A percentile compares a stretch with the other conserved stretches of the same genome.
These are phyloP conservation scores for Cystobasidium slooffiae DNA, from an alignment of 1,284 basidiomycete genomes.

Conservation along the genomic window DNA sequence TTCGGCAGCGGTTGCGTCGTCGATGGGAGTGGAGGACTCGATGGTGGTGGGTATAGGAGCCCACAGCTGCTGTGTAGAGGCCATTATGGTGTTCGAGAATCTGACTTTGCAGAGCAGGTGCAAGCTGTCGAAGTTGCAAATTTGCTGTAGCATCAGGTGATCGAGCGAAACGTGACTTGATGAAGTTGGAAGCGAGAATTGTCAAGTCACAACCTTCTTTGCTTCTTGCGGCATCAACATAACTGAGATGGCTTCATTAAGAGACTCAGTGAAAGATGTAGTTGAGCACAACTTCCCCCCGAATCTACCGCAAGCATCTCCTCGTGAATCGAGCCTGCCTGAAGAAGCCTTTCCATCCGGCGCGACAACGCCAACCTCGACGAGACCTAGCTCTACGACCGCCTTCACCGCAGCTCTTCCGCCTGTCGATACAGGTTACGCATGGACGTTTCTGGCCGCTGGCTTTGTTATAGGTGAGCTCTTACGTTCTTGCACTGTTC, in stretches of 20 bases:
- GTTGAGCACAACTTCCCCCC: neutral
- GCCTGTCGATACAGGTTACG: constrained; percentile 34
- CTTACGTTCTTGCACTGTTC: neutral
- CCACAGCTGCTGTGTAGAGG: constrained; percentile 37
- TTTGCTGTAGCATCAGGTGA: neutral
- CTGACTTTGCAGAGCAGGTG: neutral
- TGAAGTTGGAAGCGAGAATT: neutral
- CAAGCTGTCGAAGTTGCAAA: neutral
- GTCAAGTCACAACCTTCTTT: neutral
- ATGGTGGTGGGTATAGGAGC: constrained; percentile 29
- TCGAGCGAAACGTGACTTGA: constrained; percentile 16
- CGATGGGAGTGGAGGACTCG: constrained; percentile 9
- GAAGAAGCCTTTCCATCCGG: neutral
- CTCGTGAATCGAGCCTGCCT: neutral
- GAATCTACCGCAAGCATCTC: neutral
- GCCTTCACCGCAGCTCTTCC: constrained; percentile 22
- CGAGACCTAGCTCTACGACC: neutral
- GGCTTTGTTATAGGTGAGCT: constrained; percentile 27
- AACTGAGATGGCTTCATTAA: neutral
- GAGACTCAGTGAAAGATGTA: constrained; percentile 4
- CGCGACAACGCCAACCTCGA: neutral
- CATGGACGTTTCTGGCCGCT: constrained; percentile 38
- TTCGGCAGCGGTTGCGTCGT: constrained; percentile 11
- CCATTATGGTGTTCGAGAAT: neutral
- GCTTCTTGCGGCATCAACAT: neutral